A percentile compares a stretch with the other conserved stretches of the same genome.
Evolutionary conservation across 805 yeast genomes (phyloP).

Genomic region (Yarrowia keelungensis): DNA sequence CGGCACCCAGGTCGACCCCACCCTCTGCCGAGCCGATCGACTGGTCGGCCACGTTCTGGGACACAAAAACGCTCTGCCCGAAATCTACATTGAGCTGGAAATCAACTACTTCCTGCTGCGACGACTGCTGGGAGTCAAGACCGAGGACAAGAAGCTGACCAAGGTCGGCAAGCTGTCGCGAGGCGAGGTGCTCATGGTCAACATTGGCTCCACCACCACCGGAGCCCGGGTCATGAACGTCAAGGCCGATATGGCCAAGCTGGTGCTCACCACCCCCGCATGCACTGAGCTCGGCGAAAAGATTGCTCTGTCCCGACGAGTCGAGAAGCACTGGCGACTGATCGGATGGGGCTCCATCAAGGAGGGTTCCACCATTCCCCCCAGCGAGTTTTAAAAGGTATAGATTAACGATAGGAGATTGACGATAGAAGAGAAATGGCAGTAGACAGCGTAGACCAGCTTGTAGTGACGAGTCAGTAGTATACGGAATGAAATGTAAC

Average conservation of each 20-base stretch:
- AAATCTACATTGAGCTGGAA: slow-evolving; percentile 95
- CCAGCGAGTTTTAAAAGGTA: slow-evolving; percentile 41
- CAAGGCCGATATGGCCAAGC: slow-evolving; percentile 98
- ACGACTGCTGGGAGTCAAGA: slow-evolving; percentile 97
- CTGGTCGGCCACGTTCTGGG: slow-evolving; percentile 99
- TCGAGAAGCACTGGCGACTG: slow-evolving; percentile 99
- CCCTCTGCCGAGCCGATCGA: slow-evolving; percentile 98
- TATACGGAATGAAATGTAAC: too few relatives aligned
- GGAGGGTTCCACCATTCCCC: slow-evolving; percentile 65
- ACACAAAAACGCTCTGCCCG: slow-evolving; percentile 93
- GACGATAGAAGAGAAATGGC: not conserved
- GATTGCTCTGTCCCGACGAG: slow-evolving; percentile 98
- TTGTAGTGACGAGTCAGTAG: too few relatives aligned
- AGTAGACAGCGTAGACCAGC: too few relatives aligned
- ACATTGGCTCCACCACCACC: slow-evolving; percentile 98
- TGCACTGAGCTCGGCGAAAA: slow-evolving; percentile 98
- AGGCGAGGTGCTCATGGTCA: slow-evolving; percentile 97
- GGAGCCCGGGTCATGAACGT: slow-evolving; percentile 99
- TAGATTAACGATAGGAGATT: slow-evolving; percentile 15
- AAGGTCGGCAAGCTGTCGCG: slow-evolving; percentile 93
- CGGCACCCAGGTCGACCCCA: slow-evolving; percentile 98
- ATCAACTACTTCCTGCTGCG: slow-evolving; percentile 95
- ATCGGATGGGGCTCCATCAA: slow-evolving; percentile 99
- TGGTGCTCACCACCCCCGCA: slow-evolving; percentile 95
- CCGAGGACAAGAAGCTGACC: slow-evolving; percentile 96